Evolutionary conservation across 108 stramenopile species (phyloP).

Genomic region (Nitzschia sp.): DNA sequence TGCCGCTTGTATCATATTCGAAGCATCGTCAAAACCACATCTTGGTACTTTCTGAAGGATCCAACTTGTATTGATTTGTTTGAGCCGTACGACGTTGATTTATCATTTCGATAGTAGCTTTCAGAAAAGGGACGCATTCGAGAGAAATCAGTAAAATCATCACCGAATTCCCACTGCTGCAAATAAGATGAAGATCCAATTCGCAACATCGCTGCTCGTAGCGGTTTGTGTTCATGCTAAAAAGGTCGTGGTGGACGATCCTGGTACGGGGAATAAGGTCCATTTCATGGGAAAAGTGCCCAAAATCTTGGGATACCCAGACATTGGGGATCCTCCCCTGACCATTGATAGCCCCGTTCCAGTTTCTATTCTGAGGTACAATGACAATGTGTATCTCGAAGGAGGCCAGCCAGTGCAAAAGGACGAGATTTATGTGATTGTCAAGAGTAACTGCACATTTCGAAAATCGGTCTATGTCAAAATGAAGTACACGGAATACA

Average conservation of each 20-base stretch:
- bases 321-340: background rate
- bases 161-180: background rate
- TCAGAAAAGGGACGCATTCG: background rate
- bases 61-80: no score
- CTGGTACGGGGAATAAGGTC: background rate
- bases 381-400: background rate
- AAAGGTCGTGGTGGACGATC: slow-evolving; percentile 5
- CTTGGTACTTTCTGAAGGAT: background rate
- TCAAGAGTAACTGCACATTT: background rate
- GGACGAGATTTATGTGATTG: slow-evolving; percentile 1
- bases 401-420: background rate
- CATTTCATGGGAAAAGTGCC: background rate
- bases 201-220: no score
- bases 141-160: background rate
- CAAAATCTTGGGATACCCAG: slow-evolving; percentile 14
- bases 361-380: slow-evolving; percentile 8
- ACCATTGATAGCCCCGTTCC: background rate
- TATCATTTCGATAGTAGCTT: background rate
- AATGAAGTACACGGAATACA: background rate
- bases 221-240: no score
- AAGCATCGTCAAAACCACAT: background rate
- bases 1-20: background rate
- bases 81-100: background rate
- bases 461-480: background rate
- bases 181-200: background rate